Conservation (phyloP, 1,284 basidiomycete species). For the Mycena sp. region DNA sequence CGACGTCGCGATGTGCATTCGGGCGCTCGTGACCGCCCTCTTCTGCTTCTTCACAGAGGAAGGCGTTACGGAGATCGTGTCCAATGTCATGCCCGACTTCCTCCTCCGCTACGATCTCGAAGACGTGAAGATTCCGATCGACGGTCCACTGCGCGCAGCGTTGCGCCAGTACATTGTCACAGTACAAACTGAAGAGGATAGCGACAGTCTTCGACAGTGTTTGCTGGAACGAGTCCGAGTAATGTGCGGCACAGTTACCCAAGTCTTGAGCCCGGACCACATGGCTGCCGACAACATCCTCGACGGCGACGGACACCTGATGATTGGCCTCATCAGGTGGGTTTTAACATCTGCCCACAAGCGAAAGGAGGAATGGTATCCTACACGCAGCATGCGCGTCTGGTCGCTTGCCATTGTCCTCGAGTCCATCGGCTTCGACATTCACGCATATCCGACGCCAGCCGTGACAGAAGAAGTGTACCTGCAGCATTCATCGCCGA, state of each 20-base stretch:
- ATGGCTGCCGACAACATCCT: conserved; percentile 8
- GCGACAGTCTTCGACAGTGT: conserved; percentile 4
- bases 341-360: conserved; percentile 3
- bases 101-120: conserved; percentile 6
- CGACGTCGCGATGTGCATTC: conserved; percentile 3
- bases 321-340: conserved; percentile 7
- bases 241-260: conserved; percentile 5
- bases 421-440: not conserved
- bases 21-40: conserved; percentile 2
- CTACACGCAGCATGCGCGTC: not conserved
- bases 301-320: conserved; percentile 5
- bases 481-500: not conserved
- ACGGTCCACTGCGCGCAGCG: conserved; percentile 2
- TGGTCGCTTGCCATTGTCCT: not conserved
- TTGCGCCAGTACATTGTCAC: conserved; percentile 4
- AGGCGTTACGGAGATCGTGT: conserved; percentile 2
- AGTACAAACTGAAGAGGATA: conserved; percentile 7
- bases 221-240: conserved; percentile 5
- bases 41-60: conserved; percentile 9
- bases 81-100: conserved; percentile 8
- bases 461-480: not conserved
- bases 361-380: not conserved
- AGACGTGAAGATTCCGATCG: conserved; percentile 3
- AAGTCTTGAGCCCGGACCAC: conserved; percentile 5
- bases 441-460: not conserved